Percentiles rank a stretch among this genome's conserved stretches.
These are phyloP conservation scores for Phytophthora pseudosyringae DNA, from an alignment of 352 stramenopile genomes.

Conservation along the genomic window DNA sequence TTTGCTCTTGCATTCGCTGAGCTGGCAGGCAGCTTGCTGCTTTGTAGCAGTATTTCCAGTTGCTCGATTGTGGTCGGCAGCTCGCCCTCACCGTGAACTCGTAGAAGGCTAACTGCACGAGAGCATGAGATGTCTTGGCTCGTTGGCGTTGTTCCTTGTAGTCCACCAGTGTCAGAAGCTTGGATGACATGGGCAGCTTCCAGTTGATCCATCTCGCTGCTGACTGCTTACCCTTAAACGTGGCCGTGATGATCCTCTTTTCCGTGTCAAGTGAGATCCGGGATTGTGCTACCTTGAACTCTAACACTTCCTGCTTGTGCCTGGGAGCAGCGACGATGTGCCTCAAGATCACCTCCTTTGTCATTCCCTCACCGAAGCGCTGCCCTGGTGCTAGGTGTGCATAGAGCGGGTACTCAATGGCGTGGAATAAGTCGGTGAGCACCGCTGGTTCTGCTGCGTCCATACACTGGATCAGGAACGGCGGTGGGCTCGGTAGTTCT, in stretches of 20 bases:
- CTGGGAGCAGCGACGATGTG: background rate
- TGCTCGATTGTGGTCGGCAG: too few species aligned
- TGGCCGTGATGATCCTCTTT: background rate
- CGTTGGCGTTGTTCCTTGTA: background rate
- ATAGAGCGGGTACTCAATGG: slow-evolving; percentile 15
- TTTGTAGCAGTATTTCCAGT: too few species aligned
- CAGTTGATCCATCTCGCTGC: background rate
- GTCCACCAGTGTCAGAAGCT: background rate
- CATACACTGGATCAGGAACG: slow-evolving; percentile 12
- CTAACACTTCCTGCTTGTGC: background rate
- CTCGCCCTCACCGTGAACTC: too few species aligned
- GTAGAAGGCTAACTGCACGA: too few species aligned
- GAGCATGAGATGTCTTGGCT: background rate
- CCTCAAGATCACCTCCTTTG: background rate
- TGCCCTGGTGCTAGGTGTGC: slow-evolving; percentile 12
- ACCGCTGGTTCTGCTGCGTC: background rate
- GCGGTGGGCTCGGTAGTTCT: background rate
- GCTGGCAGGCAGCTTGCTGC: too few species aligned
- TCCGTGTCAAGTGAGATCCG: background rate
- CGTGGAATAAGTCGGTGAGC: slow-evolving; percentile 5
- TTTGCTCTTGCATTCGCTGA: too few species aligned
- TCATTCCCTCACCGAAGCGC: background rate
- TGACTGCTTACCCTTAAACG: background rate
- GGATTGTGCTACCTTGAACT: background rate
- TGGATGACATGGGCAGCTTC: background rate